phyloP scores from a whole-genome alignment of 2,329 filamentous ascomycete species.

The Ascochyta lentis region DNA sequence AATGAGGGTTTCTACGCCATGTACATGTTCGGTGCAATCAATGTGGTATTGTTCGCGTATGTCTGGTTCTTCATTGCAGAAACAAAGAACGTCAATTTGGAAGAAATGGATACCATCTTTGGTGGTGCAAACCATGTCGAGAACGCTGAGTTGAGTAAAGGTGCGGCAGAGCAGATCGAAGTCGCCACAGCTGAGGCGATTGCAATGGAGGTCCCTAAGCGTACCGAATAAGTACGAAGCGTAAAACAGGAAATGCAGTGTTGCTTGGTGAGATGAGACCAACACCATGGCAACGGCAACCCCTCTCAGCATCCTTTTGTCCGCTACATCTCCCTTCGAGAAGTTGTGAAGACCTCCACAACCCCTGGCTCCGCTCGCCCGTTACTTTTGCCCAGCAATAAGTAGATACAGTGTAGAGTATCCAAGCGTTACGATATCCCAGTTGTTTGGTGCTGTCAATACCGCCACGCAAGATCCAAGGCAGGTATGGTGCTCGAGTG shows the following conservation, averaged over 20 bases:
- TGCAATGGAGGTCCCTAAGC: background rate
- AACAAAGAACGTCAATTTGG: conserved; percentile 2
- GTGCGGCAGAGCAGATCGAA: background rate
- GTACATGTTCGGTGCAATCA: conserved; percentile 2
- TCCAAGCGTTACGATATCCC: background rate
- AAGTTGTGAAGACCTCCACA: background rate
- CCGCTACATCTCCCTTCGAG: background rate
- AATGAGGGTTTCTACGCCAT: conserved; percentile 5
- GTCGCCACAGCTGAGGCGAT: background rate
- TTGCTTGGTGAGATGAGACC: background rate
- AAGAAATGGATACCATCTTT: background rate
- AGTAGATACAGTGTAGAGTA: background rate
- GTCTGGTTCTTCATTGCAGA: conserved; percentile 4
- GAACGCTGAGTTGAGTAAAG: conserved; percentile 1
- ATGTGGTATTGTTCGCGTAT: background rate
- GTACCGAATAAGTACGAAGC: background rate
- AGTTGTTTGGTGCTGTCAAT: background rate
- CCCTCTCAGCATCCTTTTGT: background rate
- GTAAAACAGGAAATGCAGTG: too few relatives aligned
- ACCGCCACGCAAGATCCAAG: background rate
- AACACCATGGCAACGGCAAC: background rate
- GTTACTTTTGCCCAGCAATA: background rate
- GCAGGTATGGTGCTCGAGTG: background rate
- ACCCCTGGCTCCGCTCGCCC: background rate
- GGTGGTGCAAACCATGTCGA: conserved; percentile 5